Base-by-base conservation (phyloP, 2,329 filamentous ascomycete genomes). In the Hysterium pulicare region DNA sequence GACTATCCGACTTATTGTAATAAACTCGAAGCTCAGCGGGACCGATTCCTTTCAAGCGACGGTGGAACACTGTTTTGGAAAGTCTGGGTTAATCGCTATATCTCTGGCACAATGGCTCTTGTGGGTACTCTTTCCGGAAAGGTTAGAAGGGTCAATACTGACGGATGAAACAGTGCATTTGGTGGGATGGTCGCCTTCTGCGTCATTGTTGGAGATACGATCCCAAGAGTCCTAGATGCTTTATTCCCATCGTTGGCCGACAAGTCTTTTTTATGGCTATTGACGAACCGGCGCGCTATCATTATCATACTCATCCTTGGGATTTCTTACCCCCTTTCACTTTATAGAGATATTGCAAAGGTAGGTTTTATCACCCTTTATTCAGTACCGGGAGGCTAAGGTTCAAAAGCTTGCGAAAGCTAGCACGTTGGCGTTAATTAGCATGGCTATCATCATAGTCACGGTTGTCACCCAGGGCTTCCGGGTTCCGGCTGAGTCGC, bases 131-230 rank as follows among this genome's bases (percentile, higher is more conserved):
- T 9, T 26, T 16, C 16, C 6, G 10, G 6, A 21, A 30, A 11
- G 17, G 21, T 7, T 13, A 19, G 7, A 26, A n/a, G 21, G 3
- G 39, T 19, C 21, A 23, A 44, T 45, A 40, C 56, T 66, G 48
- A 66, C 52, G 23, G 15, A 7, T 28, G 24, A 11, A 20, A 30
- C 48, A 76, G 73, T 76, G 93, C 93, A 2, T 98, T 97, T 73
- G 93, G 93, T 43, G 93, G 93, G 51, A 98, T 98, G 93, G 82
- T 98, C 42, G 93, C 93, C 11, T 98, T 97, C 67, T 93, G 90
- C 53, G 90, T 98, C 58, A 96, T 98, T 59, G 87, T 98, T 8
- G 93, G 93, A 46, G 93, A 98, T 66, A 90, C 88, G 1, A 96
- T 98, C 61, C 93, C 93, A 3, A 88, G 90, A 64, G 93, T 98